Evolutionary conservation across 2,329 filamentous ascomycete genomes (phyloP).

Genomic region (Rutstroemia sp.): DNA sequence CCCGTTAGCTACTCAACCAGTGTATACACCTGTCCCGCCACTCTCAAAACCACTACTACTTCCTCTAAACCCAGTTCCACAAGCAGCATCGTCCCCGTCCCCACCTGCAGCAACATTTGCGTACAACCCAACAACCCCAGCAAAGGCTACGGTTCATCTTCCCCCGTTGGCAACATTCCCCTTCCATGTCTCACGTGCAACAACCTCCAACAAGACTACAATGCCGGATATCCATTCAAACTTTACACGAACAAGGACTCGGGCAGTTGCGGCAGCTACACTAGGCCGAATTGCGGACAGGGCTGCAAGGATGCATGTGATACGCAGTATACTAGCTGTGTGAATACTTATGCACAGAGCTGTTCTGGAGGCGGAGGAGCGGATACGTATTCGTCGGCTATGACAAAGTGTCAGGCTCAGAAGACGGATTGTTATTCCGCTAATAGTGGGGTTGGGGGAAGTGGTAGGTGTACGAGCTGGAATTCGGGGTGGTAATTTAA

Average conservation of each 20-base stretch:
- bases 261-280: slow-evolving; percentile 38
- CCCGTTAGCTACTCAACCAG: slow-evolving; percentile 33
- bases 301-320: slow-evolving; percentile 47
- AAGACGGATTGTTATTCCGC: slow-evolving; percentile 40
- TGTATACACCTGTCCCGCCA: slow-evolving; percentile 27
- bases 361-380: slow-evolving; percentile 29
- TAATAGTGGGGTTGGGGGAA: slow-evolving; percentile 35
- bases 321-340: slow-evolving; percentile 43
- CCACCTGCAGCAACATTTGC: slow-evolving; percentile 42
- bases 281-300: slow-evolving; percentile 29
- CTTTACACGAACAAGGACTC: slow-evolving; percentile 40
- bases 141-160: slow-evolving; percentile 61
- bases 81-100: slow-evolving; percentile 34
- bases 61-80: slow-evolving; percentile 26
- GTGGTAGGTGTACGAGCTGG: slow-evolving; percentile 35
- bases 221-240: slow-evolving; percentile 40
- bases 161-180: slow-evolving; percentile 43
- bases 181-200: slow-evolving; percentile 49
- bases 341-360: slow-evolving; percentile 41
- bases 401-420: slow-evolving; percentile 41
- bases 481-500: slow-evolving; percentile 17
- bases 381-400: slow-evolving; percentile 27
- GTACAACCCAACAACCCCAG: slow-evolving; percentile 46
- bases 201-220: slow-evolving; percentile 38
- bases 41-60: slow-evolving; percentile 23